Evolutionary conservation across 768 basidiomycete genomes (phyloP), one percentile per base, ranked within the genome.

Genomic region (Daedalea quercina): DNA sequence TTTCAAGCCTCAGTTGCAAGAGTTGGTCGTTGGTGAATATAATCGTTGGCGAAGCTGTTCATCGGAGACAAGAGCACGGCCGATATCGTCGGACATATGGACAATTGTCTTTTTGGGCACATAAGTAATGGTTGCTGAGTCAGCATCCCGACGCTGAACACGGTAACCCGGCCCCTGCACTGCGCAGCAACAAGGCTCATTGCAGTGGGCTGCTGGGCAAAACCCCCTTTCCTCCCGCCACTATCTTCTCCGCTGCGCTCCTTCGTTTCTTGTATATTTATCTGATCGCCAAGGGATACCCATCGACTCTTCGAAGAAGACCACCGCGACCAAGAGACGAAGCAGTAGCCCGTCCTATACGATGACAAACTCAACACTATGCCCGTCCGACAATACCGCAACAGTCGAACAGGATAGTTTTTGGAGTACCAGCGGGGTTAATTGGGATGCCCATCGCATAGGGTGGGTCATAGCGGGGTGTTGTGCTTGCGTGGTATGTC

Each of bases 401-500:
- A 64, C 54, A 1, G 61, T 79, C 23, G 85, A 88, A 66, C 82
- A 88, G 63, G 72, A 74, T 45, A 70, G 67, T 9, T 88, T 88
- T 63, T 88, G 85, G 86, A 69, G 70, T 60, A 57, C 70, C 0
- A 70, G 74, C 34, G 74, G 76, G 11, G 47, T 77, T 20, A 71
- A 83, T 60, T 86, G 82, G 84, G 76, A 80, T 55, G 59, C 68
- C 13, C 83, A 84, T 68, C 72, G 79, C 58, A 81, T 87, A 64
- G 87, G 87, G 47, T 89, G 87, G 87, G 74, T 83, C 9, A 73
- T 89, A 51, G 78, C 85, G 15, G 87, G 87, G 24, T 76, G 70
- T 15, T 84, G 81, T 59, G 69, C 87, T 2, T 64, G 67, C 37
- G 40, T 80, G 28, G 85, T 87, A 58, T 51, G 81, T 72, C 20